Conservation (phyloP, 2,329 filamentous ascomycete genomes). For the Sporothrix dimorphospora region DNA sequence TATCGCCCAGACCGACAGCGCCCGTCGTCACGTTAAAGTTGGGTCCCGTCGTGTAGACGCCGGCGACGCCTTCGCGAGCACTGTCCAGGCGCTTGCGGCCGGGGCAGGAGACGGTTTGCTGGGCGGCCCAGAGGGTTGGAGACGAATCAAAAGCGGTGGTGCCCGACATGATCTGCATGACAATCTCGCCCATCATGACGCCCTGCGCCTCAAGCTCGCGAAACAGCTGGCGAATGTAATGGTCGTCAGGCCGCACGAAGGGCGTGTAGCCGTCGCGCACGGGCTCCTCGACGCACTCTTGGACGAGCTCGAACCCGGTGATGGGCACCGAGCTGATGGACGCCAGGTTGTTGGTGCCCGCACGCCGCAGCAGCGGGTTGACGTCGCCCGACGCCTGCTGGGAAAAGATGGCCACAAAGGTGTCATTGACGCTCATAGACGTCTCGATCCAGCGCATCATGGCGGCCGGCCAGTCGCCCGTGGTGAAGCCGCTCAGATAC, state of each 20-base stretch:
- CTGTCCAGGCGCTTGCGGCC: background rate
- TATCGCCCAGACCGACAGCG: background rate
- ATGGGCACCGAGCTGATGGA: slow-evolving; percentile 13
- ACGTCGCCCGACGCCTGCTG: slow-evolving; percentile 7
- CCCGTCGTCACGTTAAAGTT: background rate
- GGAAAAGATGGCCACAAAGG: slow-evolving; percentile 2
- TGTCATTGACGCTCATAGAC: background rate
- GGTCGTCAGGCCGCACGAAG: background rate
- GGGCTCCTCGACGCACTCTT: slow-evolving; percentile 2
- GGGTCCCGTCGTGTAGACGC: background rate
- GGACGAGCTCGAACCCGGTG: background rate
- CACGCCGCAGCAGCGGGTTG: background rate
- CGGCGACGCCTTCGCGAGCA: background rate
- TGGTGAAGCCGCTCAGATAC: slow-evolving; percentile 5
- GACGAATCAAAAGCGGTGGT: background rate
- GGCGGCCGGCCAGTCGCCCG: slow-evolving; percentile 13
- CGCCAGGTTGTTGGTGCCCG: slow-evolving; percentile 2
- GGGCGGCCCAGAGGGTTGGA: background rate
- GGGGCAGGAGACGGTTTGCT: background rate
- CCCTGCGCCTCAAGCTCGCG: background rate
- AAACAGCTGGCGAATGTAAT: background rate
- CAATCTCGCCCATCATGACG: slow-evolving; percentile 15
- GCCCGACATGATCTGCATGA: slow-evolving; percentile 3
- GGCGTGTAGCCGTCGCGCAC: slow-evolving; percentile 8
- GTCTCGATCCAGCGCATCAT: slow-evolving; percentile 13